Conservation (phyloP, 2,329 filamentous ascomycete genomes). For the Colletotrichum aenigma region DNA sequence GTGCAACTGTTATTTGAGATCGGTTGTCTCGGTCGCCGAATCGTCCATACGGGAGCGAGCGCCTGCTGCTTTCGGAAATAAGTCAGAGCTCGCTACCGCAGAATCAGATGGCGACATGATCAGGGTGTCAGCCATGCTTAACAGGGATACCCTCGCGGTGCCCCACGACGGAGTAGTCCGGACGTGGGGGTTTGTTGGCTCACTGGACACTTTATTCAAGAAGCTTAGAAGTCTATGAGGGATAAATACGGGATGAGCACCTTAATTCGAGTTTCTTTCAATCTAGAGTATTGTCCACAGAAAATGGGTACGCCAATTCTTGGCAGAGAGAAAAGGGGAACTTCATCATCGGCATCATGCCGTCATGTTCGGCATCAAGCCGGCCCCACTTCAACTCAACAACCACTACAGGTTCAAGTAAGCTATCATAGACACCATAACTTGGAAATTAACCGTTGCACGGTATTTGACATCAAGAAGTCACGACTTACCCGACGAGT, state of each 20-base stretch:
- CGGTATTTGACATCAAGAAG: background rate
- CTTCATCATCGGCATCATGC: background rate
- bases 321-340: background rate
- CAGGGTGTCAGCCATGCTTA: too few relatives aligned
- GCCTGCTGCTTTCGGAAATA: too few relatives aligned
- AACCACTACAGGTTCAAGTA: background rate
- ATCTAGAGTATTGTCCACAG: background rate
- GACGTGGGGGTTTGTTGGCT: too few relatives aligned
- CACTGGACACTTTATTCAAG: too few relatives aligned
- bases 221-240: background rate
- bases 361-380: background rate
- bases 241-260: background rate
- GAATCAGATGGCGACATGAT: too few relatives aligned
- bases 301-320: background rate
- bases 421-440: accelerated
- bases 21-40: too few relatives aligned
- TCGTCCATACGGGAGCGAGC: too few relatives aligned
- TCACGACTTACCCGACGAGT: background rate
- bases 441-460: background rate
- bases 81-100: too few relatives aligned
- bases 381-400: background rate
- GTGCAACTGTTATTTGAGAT: too few relatives aligned
- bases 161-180: too few relatives aligned
- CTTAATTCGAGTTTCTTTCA: background rate
- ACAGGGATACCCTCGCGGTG: too few relatives aligned